phyloP scores from a whole-genome alignment of 1,284 basidiomycete genomes.

The Mycocalia duriaeana region DNA sequence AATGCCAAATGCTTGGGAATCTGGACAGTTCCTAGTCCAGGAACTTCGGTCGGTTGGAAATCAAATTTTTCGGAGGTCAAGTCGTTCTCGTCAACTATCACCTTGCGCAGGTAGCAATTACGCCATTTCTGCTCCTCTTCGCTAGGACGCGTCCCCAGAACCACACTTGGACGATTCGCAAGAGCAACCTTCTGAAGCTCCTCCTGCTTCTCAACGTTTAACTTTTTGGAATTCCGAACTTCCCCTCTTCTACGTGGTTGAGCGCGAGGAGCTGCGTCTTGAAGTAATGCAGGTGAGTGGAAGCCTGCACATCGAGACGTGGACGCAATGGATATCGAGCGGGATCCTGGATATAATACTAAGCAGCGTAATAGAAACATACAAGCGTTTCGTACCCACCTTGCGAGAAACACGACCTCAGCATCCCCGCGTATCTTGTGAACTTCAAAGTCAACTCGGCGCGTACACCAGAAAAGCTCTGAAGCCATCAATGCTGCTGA shows the following conservation, averaged over 20 bases:
- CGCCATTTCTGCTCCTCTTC: conserved; percentile 59
- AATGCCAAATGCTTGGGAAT: conserved; percentile 53
- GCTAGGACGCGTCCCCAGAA: conserved; percentile 64
- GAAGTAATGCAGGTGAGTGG: conserved; percentile 50
- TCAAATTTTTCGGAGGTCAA: conserved; percentile 33
- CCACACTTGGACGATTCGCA: conserved; percentile 55
- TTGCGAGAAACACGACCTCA: background rate
- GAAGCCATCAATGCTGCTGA: too few species aligned
- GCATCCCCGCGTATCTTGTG: too few species aligned
- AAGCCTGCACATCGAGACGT: conserved; percentile 35
- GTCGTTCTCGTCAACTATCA: conserved; percentile 52
- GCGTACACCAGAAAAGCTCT: too few species aligned
- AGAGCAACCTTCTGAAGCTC: conserved; percentile 39
- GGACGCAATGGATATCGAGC: conserved; percentile 40
- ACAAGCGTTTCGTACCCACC: background rate
- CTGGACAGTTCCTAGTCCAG: conserved; percentile 27
- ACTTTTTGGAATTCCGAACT: too few species aligned
- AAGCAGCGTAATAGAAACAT: background rate
- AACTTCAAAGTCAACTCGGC: too few species aligned
- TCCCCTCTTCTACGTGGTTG: too few species aligned
- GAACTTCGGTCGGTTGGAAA: conserved; percentile 15
- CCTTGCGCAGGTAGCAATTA: conserved; percentile 56
- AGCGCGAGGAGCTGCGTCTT: conserved; percentile 26
- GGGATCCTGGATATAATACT: background rate
- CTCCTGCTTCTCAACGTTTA: conserved; percentile 45